Evolutionary conservation across 2,329 filamentous ascomycete species (phyloP), one percentile per base, ranked within the genome.

Genomic region (Claviceps pazoutovae): DNA sequence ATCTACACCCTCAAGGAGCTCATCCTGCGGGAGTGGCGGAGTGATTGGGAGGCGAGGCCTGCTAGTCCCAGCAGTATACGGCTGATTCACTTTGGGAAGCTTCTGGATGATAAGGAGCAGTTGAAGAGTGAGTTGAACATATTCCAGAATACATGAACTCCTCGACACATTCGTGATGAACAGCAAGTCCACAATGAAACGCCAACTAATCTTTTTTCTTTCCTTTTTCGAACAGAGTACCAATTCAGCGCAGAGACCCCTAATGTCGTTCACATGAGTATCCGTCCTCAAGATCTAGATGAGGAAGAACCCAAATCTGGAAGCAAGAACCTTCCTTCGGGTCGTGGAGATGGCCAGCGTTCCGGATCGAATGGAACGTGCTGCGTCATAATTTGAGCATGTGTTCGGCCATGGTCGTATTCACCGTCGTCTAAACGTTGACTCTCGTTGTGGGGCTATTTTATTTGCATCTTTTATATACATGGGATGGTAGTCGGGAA

Each of bases 191-290:
- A 11, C 4, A 4, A 34, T 34, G 9, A 34, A 34, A 4, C 30
- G 9, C 3, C 30, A 34, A 34, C 30, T 34, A 34, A 34, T 11
- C 3, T 4, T 34, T 9, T 34, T 30, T 26, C 6, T 26, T 26
- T 5, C 14, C 4, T 36, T 16, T 16, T 21, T 17, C 8, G n/a
- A 46, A 5, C 61, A 95, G 88, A 90, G 58, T 90, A 87, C 62
- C 84, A 82, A 55, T 88, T 94, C 62, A 86, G 80, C 61, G 74
- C 75, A 34, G 83, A 88, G 56, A 73, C 76, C 11, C 80, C 86
- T 7, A 95, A 95, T 58, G 86, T 95, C 30, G 82, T 95, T n/a
- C 89, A 95, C 67, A 95, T 95, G 88, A 91, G 86, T 5, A 82
- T 95, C 59, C 86, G 87, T 59, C 89, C 89, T 2, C 84, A 89